These are phyloP conservation scores for Cymbopogon flexuosus DNA, from an alignment of 202 grass and related monocot genomes.

Conservation along the genomic window DNA sequence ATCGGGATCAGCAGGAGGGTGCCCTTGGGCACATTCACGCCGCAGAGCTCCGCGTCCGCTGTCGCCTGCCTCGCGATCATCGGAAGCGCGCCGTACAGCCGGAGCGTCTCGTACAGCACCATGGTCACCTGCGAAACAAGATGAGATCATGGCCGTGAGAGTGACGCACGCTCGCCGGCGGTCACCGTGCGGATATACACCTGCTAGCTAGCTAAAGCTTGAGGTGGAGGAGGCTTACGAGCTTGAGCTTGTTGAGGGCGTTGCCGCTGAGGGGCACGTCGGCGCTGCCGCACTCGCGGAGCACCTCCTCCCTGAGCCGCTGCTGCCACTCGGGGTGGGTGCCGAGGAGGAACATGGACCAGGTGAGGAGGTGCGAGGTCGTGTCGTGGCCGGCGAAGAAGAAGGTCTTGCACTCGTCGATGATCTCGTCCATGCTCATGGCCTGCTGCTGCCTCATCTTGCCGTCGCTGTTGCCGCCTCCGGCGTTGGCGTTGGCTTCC, in stretches of 20 bases:
- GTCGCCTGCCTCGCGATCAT: neutral
- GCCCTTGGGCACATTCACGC: conserved; percentile 26
- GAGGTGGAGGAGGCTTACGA: neutral
- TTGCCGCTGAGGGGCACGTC: conserved; percentile 10
- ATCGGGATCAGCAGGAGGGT: conserved; percentile 27
- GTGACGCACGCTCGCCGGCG: too few species aligned
- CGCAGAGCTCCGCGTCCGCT: conserved; percentile 18
- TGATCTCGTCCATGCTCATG: conserved; percentile 59
- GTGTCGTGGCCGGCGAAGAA: conserved; percentile 65
- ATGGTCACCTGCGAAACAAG: too few species aligned
- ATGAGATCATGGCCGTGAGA: too few species aligned
- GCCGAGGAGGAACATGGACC: conserved; percentile 51
- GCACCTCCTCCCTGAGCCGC: conserved; percentile 46
- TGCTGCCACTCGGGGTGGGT: conserved; percentile 53
- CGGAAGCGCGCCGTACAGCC: conserved; percentile 38
- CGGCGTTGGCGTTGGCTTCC: conserved; percentile 7
- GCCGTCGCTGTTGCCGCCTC: neutral
- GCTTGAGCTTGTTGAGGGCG: conserved; percentile 53
- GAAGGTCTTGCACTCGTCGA: conserved; percentile 73
- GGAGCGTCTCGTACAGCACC: conserved; percentile 17
- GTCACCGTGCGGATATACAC: too few species aligned
- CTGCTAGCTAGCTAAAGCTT: neutral
- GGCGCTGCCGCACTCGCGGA: conserved; percentile 38
- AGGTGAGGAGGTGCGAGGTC: conserved; percentile 50
- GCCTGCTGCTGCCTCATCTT: neutral